These are phyloP conservation scores for Aschersonia sp. DNA, from an alignment of 2,329 filamentous ascomycete genomes.

Conservation along the genomic window DNA sequence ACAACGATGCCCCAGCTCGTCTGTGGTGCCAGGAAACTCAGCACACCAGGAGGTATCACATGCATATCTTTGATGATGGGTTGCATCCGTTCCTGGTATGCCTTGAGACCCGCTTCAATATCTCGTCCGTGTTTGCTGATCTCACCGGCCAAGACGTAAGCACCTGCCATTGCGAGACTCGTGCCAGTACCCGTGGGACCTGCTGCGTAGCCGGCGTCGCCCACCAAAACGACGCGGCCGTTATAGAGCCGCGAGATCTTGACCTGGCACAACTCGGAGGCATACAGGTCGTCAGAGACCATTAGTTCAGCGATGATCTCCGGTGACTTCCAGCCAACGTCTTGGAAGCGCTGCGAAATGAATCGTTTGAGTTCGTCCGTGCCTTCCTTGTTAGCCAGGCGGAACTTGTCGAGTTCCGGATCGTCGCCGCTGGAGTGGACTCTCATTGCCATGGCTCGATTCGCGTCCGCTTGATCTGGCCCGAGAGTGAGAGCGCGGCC, in stretches of 20 bases:
- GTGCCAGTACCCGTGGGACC: slow-evolving; percentile 32
- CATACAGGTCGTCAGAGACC: slow-evolving; percentile 28
- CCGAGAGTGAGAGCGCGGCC: slow-evolving; percentile 22
- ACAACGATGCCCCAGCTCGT: slow-evolving; percentile 28
- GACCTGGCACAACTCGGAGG: slow-evolving; percentile 27
- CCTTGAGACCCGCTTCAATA: slow-evolving; percentile 15
- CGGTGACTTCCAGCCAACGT: slow-evolving; percentile 28
- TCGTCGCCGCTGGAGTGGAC: slow-evolving; percentile 14
- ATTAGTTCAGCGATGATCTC: slow-evolving; percentile 20
- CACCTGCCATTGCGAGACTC: slow-evolving; percentile 26
- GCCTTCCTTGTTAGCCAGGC: slow-evolving; percentile 19
- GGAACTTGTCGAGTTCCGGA: slow-evolving; percentile 18
- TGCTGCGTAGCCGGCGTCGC: slow-evolving; percentile 33
- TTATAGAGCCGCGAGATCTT: slow-evolving; percentile 20
- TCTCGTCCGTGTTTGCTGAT: slow-evolving; percentile 13
- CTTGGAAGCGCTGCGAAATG: slow-evolving; percentile 22
- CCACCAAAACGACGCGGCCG: slow-evolving; percentile 30
- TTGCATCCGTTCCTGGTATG: slow-evolving; percentile 25
- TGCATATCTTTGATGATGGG: slow-evolving; percentile 24
- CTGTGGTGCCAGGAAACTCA: slow-evolving; percentile 25
- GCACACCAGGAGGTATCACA: slow-evolving; percentile 16
- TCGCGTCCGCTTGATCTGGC: slow-evolving; percentile 16
- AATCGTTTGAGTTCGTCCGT: slow-evolving; percentile 16
- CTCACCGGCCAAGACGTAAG: slow-evolving; percentile 36
- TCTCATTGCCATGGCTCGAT: slow-evolving; percentile 18